Conservation (phyloP, 1,284 basidiomycete genomes). For the Cerioporus squamosus region DNA sequence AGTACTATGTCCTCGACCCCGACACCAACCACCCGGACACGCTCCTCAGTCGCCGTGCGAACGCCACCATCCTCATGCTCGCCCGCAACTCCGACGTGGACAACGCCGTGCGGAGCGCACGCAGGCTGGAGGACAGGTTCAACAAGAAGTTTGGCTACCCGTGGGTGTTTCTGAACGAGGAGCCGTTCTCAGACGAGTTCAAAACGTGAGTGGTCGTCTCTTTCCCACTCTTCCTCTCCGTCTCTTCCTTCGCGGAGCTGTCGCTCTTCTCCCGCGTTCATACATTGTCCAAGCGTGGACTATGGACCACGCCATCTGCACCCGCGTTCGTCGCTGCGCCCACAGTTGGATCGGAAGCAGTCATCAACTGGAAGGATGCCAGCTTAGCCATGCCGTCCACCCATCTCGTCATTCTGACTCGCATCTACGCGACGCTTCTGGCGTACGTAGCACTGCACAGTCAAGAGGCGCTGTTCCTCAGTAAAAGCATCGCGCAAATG, state of each 20-base stretch:
- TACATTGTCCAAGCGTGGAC: too few relatives aligned
- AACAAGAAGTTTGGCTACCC: constrained; percentile 71
- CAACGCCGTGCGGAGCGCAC: constrained; percentile 57
- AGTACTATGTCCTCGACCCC: not conserved
- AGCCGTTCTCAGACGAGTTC: constrained; percentile 74
- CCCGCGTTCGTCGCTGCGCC: too few relatives aligned
- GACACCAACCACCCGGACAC: not conserved
- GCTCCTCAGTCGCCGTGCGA: constrained; percentile 22
- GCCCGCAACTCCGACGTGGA: constrained; percentile 72
- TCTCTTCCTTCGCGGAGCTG: not conserved
- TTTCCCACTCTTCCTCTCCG: not conserved
- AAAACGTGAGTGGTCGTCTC: constrained; percentile 51
- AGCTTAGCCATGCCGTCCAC: too few relatives aligned
- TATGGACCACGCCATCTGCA: too few relatives aligned
- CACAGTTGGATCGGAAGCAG: too few relatives aligned
- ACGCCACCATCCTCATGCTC: constrained; percentile 50
- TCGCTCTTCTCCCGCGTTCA: not conserved
- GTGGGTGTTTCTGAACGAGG: constrained; percentile 80
- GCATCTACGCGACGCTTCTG: too few relatives aligned
- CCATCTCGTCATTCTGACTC: too few relatives aligned
- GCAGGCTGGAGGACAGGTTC: constrained; percentile 65
- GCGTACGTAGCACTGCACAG: too few relatives aligned
- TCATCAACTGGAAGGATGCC: too few relatives aligned
- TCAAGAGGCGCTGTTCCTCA: too few relatives aligned
- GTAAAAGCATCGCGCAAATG: too few relatives aligned